Evolutionary conservation across 352 stramenopile species (phyloP).

Genomic region (Blastocystis sp.): DNA sequence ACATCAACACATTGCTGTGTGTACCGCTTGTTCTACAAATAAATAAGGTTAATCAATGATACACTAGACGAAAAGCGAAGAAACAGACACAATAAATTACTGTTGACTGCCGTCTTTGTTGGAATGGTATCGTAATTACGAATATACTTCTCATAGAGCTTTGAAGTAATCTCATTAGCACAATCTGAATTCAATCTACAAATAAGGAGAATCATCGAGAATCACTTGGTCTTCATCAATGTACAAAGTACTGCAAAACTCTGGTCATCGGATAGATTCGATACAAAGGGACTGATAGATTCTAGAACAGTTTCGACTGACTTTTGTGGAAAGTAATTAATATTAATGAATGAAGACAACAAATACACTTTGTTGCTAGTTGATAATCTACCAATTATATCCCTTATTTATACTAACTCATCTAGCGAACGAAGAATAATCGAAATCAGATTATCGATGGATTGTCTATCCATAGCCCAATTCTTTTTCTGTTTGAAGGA

Average conservation of each 20-base stretch:
- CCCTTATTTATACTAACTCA: neutral
- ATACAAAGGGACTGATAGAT: neutral
- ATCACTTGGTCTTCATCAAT: neutral
- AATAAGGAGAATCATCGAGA: neutral
- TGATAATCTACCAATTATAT: neutral
- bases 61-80: neutral
- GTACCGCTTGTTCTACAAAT: neutral
- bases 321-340: neutral
- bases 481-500: neutral
- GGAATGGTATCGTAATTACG: neutral
- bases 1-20: neutral
- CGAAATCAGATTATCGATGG: neutral
- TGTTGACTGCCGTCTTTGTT: neutral
- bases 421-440: neutral
- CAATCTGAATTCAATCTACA: neutral
- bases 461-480: neutral
- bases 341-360: conserved; percentile 5
- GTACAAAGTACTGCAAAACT: conserved; percentile 7
- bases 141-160: neutral
- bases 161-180: neutral
- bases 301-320: neutral
- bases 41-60: neutral
- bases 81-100: conserved; percentile 42
- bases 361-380: neutral
- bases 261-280: neutral